Conservation (phyloP, 495 filamentous ascomycete genomes). For the Aspergillus ellipticus region DNA sequence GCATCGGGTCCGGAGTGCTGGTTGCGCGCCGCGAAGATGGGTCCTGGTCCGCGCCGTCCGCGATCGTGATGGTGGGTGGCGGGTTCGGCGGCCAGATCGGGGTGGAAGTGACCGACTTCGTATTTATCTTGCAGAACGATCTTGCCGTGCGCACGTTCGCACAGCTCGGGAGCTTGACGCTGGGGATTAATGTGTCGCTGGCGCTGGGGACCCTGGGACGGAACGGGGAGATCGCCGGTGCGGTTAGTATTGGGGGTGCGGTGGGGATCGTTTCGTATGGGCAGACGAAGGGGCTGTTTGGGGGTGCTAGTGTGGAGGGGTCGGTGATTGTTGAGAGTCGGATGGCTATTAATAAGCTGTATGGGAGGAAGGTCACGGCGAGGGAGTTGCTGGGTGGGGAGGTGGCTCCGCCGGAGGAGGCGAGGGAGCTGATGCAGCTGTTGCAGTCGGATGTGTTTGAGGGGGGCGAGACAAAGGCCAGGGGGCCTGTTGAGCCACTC, state of each 20-base stretch:
- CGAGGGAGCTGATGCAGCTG: constrained; percentile 63
- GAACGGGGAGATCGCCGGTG: constrained; percentile 86
- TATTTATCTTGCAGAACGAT: constrained; percentile 90
- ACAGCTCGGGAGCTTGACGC: constrained; percentile 74
- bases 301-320: constrained; percentile 84
- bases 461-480: background rate
- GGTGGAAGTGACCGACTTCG: constrained; percentile 92
- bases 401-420: constrained; percentile 71
- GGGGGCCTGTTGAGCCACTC: background rate
- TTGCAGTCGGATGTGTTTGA: constrained; percentile 6
- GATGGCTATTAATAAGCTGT: constrained; percentile 89
- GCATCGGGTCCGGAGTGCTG: constrained; percentile 88
- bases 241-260: constrained; percentile 72
- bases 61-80: constrained; percentile 77
- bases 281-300: constrained; percentile 92
- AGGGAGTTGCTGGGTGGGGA: constrained; percentile 70
- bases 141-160: constrained; percentile 85
- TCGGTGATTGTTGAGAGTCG: constrained; percentile 80
- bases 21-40: constrained; percentile 86
- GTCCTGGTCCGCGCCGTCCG: constrained; percentile 87
- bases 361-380: constrained; percentile 73
- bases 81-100: constrained; percentile 92
- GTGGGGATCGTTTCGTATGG: constrained; percentile 87
- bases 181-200: constrained; percentile 89
- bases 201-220: constrained; percentile 86